Evolutionary conservation across 2,329 filamentous ascomycete genomes (phyloP).

Genomic region (Alternaria conjuncta): DNA sequence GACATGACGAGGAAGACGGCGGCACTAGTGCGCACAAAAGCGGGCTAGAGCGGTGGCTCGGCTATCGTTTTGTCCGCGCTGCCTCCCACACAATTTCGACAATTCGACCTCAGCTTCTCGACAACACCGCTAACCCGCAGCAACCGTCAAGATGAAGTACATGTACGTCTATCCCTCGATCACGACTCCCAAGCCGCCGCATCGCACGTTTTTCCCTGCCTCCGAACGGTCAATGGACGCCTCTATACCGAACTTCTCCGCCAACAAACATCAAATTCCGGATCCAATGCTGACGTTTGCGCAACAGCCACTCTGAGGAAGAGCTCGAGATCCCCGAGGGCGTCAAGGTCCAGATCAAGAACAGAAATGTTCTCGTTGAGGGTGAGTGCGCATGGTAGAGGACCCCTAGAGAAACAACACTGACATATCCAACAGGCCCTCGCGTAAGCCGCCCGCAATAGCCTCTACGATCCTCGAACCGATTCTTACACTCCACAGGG

Average conservation of each 20-base stretch:
- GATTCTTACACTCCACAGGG: constrained; percentile 59
- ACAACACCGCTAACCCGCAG: constrained; percentile 44
- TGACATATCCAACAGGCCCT: constrained; percentile 34
- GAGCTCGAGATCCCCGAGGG: constrained; percentile 93
- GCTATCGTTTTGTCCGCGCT: constrained; percentile 22
- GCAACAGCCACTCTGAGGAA: constrained; percentile 82
- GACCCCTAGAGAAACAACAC: constrained; percentile 11
- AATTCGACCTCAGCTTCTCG: constrained; percentile 27
- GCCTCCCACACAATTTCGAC: constrained; percentile 13
- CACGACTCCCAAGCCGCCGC: constrained; percentile 18
- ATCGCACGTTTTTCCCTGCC: constrained; percentile 14
- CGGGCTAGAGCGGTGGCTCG: constrained; percentile 18
- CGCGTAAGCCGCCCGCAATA: constrained; percentile 34
- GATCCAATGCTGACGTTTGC: constrained; percentile 40
- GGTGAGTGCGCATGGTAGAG: constrained; percentile 68
- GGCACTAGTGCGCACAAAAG: constrained; percentile 10
- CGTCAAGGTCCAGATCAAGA: constrained; percentile 98
- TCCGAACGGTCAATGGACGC: constrained; percentile 20
- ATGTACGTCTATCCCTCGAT: constrained; percentile 59
- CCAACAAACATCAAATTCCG: constrained; percentile 20
- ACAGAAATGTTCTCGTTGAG: constrained; percentile 94
- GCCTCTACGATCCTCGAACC: constrained; percentile 7
- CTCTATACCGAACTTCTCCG: constrained; percentile 14
- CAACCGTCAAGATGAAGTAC: constrained; percentile 90
- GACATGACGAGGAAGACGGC: constrained; percentile 7